phyloP scores from a whole-genome alignment of 108 stramenopile genomes.

The Stephanodiscus triporus region DNA sequence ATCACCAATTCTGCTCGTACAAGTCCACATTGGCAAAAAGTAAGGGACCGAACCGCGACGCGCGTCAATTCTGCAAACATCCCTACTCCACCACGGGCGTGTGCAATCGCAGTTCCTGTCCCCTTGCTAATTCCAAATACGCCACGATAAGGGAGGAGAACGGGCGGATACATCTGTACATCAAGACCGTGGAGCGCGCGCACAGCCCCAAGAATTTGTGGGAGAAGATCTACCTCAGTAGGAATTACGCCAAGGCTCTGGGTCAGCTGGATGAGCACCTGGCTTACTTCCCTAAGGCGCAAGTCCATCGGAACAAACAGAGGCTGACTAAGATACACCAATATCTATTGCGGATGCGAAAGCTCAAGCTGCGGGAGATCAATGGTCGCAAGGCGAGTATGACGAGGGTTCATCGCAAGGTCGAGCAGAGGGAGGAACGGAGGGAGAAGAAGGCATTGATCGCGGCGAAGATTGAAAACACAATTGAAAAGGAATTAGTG shows the following conservation, averaged over 20 bases:
- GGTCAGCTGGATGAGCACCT: constrained; percentile 91
- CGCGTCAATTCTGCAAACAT: constrained; percentile 95
- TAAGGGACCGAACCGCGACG: constrained; percentile 72
- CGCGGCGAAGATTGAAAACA: constrained; percentile 91
- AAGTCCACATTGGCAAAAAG: constrained; percentile 84
- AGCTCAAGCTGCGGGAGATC: constrained; percentile 87
- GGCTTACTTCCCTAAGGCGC: constrained; percentile 93
- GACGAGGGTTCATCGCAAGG: constrained; percentile 82
- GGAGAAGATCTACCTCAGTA: constrained; percentile 93
- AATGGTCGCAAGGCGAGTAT: constrained; percentile 78
- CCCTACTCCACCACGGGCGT: constrained; percentile 96
- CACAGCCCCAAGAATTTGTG: constrained; percentile 97
- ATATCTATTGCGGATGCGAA: constrained; percentile 96
- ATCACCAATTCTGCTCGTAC: constrained; percentile 97
- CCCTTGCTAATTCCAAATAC: constrained; percentile 96
- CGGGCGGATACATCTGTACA: constrained; percentile 89
- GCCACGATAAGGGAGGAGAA: constrained; percentile 97
- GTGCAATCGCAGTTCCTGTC: constrained; percentile 95
- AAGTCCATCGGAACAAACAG: constrained; percentile 96
- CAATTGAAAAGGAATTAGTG: constrained; percentile 94
- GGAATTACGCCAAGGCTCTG: constrained; percentile 94
- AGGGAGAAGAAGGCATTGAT: constrained; percentile 92
- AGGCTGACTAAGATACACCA: constrained; percentile 98
- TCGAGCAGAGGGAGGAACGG: constrained; percentile 90
- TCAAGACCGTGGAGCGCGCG: constrained; percentile 97